Evolutionary conservation across 257 asterid genomes (phyloP).

Genomic region (Datura wrightii): DNA sequence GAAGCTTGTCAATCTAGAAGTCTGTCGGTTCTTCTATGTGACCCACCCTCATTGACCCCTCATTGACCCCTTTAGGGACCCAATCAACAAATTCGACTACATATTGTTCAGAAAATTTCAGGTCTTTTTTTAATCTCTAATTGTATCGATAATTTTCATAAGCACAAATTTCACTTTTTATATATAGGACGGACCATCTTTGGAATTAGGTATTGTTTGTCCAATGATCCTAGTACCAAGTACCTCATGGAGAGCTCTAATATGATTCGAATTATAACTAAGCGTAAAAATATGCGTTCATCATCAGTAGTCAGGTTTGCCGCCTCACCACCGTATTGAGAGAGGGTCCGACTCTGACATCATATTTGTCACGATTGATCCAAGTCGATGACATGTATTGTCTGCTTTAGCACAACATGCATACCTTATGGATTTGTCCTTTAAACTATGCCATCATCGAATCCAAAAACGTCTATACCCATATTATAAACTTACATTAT

Average conservation of each 20-base stretch:
- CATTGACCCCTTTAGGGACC: too few species aligned
- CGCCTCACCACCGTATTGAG: background rate
- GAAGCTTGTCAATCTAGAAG: background rate
- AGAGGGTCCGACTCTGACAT: background rate
- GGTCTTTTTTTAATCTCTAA: background rate
- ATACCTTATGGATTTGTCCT: background rate
- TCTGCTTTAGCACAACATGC: background rate
- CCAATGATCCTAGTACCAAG: background rate
- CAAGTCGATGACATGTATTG: background rate
- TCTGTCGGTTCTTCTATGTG: too few species aligned
- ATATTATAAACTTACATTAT: background rate
- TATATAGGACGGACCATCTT: background rate
- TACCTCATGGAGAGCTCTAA: background rate
- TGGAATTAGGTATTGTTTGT: background rate
- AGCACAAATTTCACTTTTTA: background rate
- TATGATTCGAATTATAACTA: background rate
- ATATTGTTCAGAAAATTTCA: background rate
- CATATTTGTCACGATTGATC: background rate
- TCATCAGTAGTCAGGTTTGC: background rate
- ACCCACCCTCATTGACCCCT: background rate
- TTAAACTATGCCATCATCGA: background rate
- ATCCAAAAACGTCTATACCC: accelerated
- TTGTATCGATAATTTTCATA: background rate
- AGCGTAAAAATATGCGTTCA: background rate
- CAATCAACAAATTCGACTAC: background rate